Evolutionary conservation across 1,139 yeast species (phyloP).

Genomic region (Suhomyces coccinellae): DNA sequence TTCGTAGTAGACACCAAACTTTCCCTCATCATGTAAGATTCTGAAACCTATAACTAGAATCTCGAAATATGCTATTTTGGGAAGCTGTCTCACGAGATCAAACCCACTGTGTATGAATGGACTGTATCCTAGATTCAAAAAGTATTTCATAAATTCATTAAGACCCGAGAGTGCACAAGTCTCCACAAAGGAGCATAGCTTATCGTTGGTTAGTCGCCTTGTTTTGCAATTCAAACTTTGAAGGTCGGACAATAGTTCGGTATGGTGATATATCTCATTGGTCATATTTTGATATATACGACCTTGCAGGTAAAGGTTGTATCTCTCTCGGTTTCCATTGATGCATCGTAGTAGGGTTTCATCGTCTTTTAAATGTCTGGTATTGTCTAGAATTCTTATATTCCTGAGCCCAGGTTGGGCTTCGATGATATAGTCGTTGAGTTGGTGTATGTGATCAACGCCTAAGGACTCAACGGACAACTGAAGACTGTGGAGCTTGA

Average conservation of each 20-base stretch:
- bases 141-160: conserved; percentile 15
- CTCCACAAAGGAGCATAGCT: conserved; percentile 14
- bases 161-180: conserved; percentile 11
- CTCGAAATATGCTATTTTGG: conserved; percentile 6
- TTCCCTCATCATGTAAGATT: background rate
- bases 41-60: conserved; percentile 2
- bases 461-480: conserved; percentile 20
- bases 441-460: conserved; percentile 9
- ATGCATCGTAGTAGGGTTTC: conserved; percentile 16
- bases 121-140: conserved; percentile 16
- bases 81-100: conserved; percentile 10
- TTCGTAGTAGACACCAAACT: conserved; percentile 1
- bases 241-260: conserved; percentile 12
- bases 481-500: conserved; percentile 16
- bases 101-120: conserved; percentile 15
- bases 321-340: conserved; percentile 11
- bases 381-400: conserved; percentile 16
- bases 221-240: conserved; percentile 1
- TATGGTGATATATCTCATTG: conserved; percentile 9
- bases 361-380: conserved; percentile 12
- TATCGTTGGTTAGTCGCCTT: conserved; percentile 15
- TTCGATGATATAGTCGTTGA: conserved; percentile 12
- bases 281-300: conserved; percentile 16
- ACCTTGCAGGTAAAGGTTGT: conserved; percentile 21
- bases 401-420: conserved; percentile 15